phyloP scores from a whole-genome alignment of 2,329 filamentous ascomycete genomes.

The Metarhizium album region DNA sequence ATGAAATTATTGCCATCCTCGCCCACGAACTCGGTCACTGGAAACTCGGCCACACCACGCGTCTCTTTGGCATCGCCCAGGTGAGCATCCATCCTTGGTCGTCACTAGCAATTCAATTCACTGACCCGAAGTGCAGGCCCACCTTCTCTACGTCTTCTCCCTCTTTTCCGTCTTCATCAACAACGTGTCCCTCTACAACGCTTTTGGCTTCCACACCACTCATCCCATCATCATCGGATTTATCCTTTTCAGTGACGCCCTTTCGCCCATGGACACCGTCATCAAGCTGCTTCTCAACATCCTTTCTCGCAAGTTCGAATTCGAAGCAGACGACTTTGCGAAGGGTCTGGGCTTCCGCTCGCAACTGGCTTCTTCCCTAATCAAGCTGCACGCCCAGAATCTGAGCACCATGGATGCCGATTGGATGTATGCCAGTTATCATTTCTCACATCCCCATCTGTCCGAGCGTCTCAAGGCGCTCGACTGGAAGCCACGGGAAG shows the following conservation, averaged over 20 bases:
- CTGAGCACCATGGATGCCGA: slow-evolving; percentile 98
- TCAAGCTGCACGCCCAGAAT: slow-evolving; percentile 98
- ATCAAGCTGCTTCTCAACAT: slow-evolving; percentile 96
- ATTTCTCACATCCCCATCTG: slow-evolving; percentile 95
- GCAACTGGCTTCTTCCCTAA: slow-evolving; percentile 76
- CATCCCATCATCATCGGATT: slow-evolving; percentile 95
- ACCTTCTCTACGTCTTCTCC: slow-evolving; percentile 93
- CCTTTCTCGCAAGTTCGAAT: slow-evolving; percentile 88
- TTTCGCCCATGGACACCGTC: slow-evolving; percentile 87
- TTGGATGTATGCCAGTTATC: slow-evolving; percentile 96
- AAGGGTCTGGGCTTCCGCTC: slow-evolving; percentile 70
- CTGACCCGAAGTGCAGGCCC: slow-evolving; percentile 42
- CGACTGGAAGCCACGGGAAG: slow-evolving; percentile 62
- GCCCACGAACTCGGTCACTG: slow-evolving; percentile 96
- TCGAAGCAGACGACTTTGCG: slow-evolving; percentile 89
- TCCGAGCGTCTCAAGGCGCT: slow-evolving; percentile 87
- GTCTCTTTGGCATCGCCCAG: slow-evolving; percentile 77
- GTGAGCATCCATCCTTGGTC: slow-evolving; percentile 29
- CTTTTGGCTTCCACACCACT: slow-evolving; percentile 78
- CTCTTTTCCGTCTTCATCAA: slow-evolving; percentile 97
- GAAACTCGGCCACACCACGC: slow-evolving; percentile 90
- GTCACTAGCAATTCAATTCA: neutral
- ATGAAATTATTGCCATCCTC: slow-evolving; percentile 90
- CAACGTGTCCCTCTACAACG: slow-evolving; percentile 80
- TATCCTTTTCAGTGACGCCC: slow-evolving; percentile 92